Evolutionary conservation across 495 filamentous ascomycete species (phyloP), one percentile per base, ranked within the genome.

Genomic region (Xylaria grammica): DNA sequence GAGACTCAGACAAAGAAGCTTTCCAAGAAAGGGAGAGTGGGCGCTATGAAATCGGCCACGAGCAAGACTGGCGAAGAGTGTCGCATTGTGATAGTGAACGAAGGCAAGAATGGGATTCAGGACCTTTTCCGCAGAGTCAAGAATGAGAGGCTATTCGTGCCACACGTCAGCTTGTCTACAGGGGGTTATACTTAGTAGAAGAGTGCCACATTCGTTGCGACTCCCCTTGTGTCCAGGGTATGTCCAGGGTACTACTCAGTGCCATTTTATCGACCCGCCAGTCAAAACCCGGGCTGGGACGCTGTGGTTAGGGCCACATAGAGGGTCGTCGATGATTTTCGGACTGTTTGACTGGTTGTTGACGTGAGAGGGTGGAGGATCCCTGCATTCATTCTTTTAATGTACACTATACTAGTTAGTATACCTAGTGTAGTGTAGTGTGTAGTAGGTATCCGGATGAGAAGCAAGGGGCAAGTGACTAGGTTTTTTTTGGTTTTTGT

Each of bases 111-210:
- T 29, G 51, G 10, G 19, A 54, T 54, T 30, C 51, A 54, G 32
- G 19, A 27, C 11, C 22, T 11, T n/a, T 58, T 46, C 40, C 20
- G 40, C 40, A 42, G 13, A 11, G 13, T 17, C 17, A n/a, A 3
- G 38, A 58, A 46, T 9, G 42, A 24, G 56, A 59, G 44, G 56
- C 56, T 48, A 59, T 48, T 46, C 40, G n/a, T 32, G 40, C 26
- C 27, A 42, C 38, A 46, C 8, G 42, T 34, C 56, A 59, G 29
- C 56, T 46, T 46, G 40, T 46, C 27, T 32, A 9, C 55, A 58
- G 40, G 56, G 56, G 56, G 13, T 20, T 58, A 17, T 42, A 6
- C 40, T n/a, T n/a, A n/a, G n/a, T 6, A 34, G 42, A 29, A 26
- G 24, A 30, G 38, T 27, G 29, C 42, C 36, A 29, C 13, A 42